Conservation (phyloP, 352 stramenopile genomes). For the Blastocystis hominis region DNA sequence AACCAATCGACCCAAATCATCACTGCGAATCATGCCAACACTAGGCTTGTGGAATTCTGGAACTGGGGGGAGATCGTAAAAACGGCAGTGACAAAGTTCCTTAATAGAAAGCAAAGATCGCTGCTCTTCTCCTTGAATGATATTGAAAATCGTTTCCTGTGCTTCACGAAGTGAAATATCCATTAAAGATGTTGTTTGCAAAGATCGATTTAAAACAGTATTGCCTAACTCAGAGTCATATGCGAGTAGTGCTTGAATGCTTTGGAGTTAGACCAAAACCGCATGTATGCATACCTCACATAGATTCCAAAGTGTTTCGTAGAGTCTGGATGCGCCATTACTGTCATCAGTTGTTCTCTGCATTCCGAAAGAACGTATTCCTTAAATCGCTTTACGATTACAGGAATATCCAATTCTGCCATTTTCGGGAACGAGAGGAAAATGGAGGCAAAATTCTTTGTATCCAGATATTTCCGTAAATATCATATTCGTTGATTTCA, state of each 20-base stretch:
- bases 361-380: slow-evolving; percentile 30
- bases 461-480: neutral
- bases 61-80: slow-evolving; percentile 45
- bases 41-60: slow-evolving; percentile 48
- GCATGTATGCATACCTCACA: neutral
- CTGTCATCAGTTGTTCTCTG: slow-evolving; percentile 10
- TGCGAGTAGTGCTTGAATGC: slow-evolving; percentile 25
- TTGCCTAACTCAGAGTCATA: slow-evolving; percentile 29
- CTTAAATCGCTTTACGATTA: slow-evolving; percentile 41
- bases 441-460: neutral
- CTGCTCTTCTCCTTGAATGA: slow-evolving; percentile 6
- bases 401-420: slow-evolving; percentile 1
- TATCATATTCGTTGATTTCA: no score
- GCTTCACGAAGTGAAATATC: slow-evolving; percentile 7
- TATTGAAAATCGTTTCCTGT: slow-evolving; percentile 9
- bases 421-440: neutral
- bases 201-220: slow-evolving; percentile 20
- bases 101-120: neutral
- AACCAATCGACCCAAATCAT: slow-evolving; percentile 43
- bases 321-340: slow-evolving; percentile 12
- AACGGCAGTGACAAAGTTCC: slow-evolving; percentile 36
- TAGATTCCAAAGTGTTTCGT: slow-evolving; percentile 55
- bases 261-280: neutral
- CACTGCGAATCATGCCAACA: slow-evolving; percentile 39
- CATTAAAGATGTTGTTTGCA: slow-evolving; percentile 38